Percentiles rank a stretch among this genome's conserved stretches.
These are phyloP conservation scores for Reutealis trisperma DNA, from an alignment of 345 rosid genomes.

Conservation along the genomic window DNA sequence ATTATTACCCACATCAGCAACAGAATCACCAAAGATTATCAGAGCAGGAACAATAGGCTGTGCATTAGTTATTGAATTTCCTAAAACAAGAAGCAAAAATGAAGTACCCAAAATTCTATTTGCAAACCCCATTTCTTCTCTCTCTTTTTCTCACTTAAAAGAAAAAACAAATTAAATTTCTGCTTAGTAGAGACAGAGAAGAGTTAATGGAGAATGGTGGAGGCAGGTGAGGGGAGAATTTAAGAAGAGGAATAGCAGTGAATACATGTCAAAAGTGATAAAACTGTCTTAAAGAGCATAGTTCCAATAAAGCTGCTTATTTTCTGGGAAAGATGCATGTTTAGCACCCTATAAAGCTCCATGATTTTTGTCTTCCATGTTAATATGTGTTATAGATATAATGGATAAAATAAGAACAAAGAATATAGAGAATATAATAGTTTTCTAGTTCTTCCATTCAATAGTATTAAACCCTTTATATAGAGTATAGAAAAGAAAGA, in stretches of 20 bases:
- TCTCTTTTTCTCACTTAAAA: neutral
- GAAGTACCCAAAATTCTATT: slow-evolving; percentile 13
- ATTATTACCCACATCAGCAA: slow-evolving; percentile 89
- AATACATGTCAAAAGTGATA: slow-evolving; percentile 23
- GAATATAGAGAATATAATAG: no score
- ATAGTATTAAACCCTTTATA: no score
- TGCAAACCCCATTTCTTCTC: slow-evolving; percentile 29
- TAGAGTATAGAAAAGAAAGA: no score
- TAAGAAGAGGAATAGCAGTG: slow-evolving; percentile 18
- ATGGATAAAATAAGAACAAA: no score
- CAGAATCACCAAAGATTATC: slow-evolving; percentile 86
- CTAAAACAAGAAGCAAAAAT: slow-evolving; percentile 31
- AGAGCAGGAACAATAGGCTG: slow-evolving; percentile 78
- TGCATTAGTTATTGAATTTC: slow-evolving; percentile 34
- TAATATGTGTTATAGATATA: no score
- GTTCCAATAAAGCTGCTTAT: slow-evolving; percentile 27
- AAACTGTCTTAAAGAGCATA: slow-evolving; percentile 16
- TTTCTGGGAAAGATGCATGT: slow-evolving; percentile 32
- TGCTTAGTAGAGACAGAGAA: neutral
- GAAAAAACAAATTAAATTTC: neutral
- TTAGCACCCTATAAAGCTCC: slow-evolving; percentile 21
- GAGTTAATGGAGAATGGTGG: slow-evolving; percentile 20
- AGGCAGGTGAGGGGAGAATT: slow-evolving; percentile 30
- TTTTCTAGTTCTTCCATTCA: no score
- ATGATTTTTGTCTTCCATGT: slow-evolving; percentile 7